Conservation (phyloP, 2,329 filamentous ascomycete genomes). For the Tolypocladium amazonense region DNA sequence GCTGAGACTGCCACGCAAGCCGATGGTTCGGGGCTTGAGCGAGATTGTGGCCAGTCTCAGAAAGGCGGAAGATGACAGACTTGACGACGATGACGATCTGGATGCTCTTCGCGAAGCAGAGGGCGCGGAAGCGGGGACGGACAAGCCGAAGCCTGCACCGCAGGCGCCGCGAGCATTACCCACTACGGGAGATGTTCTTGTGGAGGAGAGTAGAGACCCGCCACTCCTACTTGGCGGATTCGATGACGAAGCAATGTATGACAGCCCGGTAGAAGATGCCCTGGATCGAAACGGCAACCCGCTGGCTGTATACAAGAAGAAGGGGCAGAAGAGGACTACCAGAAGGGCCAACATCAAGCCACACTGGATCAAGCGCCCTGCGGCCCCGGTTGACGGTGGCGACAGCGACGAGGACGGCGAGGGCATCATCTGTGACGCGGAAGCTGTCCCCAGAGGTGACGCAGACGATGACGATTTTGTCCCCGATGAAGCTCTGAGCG, state of each 20-base stretch:
- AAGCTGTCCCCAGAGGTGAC: slow-evolving; percentile 9
- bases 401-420: slow-evolving; percentile 19
- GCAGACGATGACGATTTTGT: slow-evolving; percentile 2
- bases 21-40: slow-evolving; percentile 60
- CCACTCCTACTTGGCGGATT: slow-evolving; percentile 46
- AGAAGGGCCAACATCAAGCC: slow-evolving; percentile 55
- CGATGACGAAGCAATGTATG: slow-evolving; percentile 50
- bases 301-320: slow-evolving; percentile 65
- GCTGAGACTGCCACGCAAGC: slow-evolving; percentile 44
- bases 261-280: slow-evolving; percentile 42
- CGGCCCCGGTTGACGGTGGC: slow-evolving; percentile 17
- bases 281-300: slow-evolving; percentile 48
- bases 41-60: slow-evolving; percentile 62
- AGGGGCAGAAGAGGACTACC: slow-evolving; percentile 72
- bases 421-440: slow-evolving; percentile 20
- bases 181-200: slow-evolving; percentile 24
- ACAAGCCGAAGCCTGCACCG: slow-evolving; percentile 11
- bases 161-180: slow-evolving; percentile 1
- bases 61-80: slow-evolving; percentile 56
- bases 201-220: slow-evolving; percentile 31
- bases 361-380: slow-evolving; percentile 35
- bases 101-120: slow-evolving; percentile 67
- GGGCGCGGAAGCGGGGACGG: slow-evolving; percentile 23
- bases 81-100: slow-evolving; percentile 54
- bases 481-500: background rate